Conservation (phyloP, 768 basidiomycete species). For the Leccinum variicolor region DNA sequence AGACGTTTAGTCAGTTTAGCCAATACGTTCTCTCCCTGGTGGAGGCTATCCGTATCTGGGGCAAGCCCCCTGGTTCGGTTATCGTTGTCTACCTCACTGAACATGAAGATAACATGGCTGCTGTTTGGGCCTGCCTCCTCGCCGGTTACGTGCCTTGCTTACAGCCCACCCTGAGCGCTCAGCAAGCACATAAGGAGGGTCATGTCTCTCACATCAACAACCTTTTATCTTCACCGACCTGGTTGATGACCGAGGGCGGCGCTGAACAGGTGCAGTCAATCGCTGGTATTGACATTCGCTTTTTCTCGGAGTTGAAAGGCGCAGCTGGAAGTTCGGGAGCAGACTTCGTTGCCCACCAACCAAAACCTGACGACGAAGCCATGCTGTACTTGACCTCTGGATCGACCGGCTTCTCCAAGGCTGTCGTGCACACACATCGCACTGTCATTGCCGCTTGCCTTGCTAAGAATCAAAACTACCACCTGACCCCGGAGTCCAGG, state of each 20-base stretch:
- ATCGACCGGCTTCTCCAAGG: neutral
- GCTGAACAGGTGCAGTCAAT: conserved; percentile 24
- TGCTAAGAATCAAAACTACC: neutral
- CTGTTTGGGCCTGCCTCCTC: conserved; percentile 30
- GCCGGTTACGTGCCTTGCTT: conserved; percentile 32
- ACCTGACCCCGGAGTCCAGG: neutral
- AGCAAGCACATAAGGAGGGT: conserved; percentile 28
- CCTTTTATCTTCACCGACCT: conserved; percentile 26
- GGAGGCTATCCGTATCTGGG: conserved; percentile 19
- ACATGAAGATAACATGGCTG: conserved; percentile 33
- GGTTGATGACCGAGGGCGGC: conserved; percentile 28
- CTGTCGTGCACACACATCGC: neutral
- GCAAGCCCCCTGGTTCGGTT: conserved; percentile 26
- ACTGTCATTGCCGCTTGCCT: neutral
- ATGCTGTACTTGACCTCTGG: neutral
- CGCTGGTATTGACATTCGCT: conserved; percentile 21
- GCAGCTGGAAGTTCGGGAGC: conserved; percentile 11
- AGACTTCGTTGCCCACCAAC: conserved; percentile 6
- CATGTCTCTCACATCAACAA: conserved; percentile 29
- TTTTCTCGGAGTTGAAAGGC: conserved; percentile 21
- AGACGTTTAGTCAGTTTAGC: conserved; percentile 21
- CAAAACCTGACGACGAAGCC: neutral
- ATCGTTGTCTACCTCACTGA: conserved; percentile 30
- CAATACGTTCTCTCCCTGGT: conserved; percentile 16
- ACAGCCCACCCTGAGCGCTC: conserved; percentile 32